phyloP scores from a whole-genome alignment of 164 flowering plant species.

The Magnolia officinalis region DNA sequence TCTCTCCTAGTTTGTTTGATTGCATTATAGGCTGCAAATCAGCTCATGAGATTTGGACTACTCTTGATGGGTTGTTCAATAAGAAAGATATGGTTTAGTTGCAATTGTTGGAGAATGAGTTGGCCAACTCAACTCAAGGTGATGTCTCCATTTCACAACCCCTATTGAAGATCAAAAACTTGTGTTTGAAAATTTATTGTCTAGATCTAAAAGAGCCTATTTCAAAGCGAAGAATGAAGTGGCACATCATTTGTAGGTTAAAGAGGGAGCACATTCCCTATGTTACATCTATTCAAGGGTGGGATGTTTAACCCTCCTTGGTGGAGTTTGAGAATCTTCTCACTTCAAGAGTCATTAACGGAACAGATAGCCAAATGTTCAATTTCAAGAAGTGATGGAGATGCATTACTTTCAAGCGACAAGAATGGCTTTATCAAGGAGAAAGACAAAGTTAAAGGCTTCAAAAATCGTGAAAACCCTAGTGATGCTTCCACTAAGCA shows the following conservation, averaged over 20 bases:
- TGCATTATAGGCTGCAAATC: conserved; percentile 2
- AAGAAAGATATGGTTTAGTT: not conserved
- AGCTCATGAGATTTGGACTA: not conserved
- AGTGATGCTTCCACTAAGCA: not conserved
- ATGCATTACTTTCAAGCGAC: not conserved
- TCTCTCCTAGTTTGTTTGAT: not conserved
- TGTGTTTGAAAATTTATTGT: not conserved
- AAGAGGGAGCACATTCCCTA: conserved; percentile 1
- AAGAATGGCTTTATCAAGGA: not conserved
- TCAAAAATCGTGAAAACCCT: not conserved
- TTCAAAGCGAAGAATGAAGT: not conserved
- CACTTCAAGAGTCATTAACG: conserved; percentile 3
- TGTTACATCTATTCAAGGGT: conserved; percentile 1
- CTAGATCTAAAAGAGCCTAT: conserved; percentile 3
- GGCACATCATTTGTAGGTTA: too few species aligned
- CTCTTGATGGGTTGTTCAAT: conserved; percentile 3
- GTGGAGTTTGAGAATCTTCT: conserved; percentile 12
- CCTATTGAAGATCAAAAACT: conserved; percentile 7
- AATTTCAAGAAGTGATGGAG: not conserved
- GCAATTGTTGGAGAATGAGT: too few species aligned
- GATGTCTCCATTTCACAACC: conserved; percentile 5
- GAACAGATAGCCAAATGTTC: not conserved
- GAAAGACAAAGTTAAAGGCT: not conserved
- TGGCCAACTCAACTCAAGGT: not conserved
- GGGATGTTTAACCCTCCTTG: not conserved